Evolutionary conservation across 345 rosid species (phyloP).

Genomic region (Noccaea bulbosa): DNA sequence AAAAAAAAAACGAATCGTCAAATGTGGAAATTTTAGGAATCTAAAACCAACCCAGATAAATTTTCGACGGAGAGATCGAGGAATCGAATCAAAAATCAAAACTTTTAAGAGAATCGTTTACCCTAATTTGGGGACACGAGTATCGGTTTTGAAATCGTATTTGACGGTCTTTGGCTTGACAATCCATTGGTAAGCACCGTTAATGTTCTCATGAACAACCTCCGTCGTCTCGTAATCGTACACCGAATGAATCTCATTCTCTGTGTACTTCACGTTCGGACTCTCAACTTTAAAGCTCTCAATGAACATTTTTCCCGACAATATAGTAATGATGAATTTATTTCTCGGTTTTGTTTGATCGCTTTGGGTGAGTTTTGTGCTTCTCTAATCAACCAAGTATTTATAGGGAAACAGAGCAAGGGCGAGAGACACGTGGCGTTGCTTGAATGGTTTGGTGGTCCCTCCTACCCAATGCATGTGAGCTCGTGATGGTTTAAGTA

Average conservation of each 20-base stretch:
- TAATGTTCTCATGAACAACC: conserved; percentile 79
- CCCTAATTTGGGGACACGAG: conserved; percentile 91
- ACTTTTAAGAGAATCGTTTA: not conserved
- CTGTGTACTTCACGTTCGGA: conserved; percentile 82
- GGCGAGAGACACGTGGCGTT: conserved; percentile 17
- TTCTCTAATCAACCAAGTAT: not conserved
- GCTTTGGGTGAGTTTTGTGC: conserved; percentile 15
- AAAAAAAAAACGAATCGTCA: not conserved
- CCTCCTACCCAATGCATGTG: conserved; percentile 25
- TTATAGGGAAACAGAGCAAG: conserved; percentile 8
- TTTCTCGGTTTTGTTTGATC: conserved; percentile 25
- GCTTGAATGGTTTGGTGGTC: not conserved
- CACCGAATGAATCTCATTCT: conserved; percentile 77
- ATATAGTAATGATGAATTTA: not conserved
- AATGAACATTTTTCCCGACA: conserved; percentile 58
- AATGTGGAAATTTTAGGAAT: not conserved
- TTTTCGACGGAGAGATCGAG: conserved; percentile 1
- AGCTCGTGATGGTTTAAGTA: conserved; percentile 8
- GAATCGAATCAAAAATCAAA: conserved; percentile 8
- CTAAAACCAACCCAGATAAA: not conserved
- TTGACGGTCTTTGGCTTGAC: conserved; percentile 86
- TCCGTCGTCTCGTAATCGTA: conserved; percentile 92
- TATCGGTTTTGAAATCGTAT: conserved; percentile 88
- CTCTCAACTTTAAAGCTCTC: conserved; percentile 89
- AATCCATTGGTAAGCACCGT: conserved; percentile 87